A percentile compares a stretch with the other conserved stretches of the same genome.
Conservation (phyloP, 768 basidiomycete species). For the Cystofilobasidium capitatum region DNA sequence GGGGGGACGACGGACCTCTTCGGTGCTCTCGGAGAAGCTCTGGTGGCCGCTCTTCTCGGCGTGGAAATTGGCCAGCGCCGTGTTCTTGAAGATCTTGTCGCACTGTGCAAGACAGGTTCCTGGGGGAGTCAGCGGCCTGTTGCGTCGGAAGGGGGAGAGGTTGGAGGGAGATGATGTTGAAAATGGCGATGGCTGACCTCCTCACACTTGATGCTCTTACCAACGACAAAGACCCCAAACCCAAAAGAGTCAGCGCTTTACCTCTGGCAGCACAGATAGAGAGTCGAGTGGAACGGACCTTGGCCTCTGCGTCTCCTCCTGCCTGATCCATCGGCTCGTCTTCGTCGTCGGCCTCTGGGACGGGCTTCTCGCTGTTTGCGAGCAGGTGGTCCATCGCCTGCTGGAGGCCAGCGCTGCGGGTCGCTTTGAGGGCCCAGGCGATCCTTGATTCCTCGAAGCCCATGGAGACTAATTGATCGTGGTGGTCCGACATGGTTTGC, state of each 20-base stretch:
- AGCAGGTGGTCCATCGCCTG: constrained; percentile 69
- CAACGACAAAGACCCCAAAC: constrained; percentile 34
- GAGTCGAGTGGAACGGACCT: constrained; percentile 26
- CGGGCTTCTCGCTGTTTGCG: constrained; percentile 62
- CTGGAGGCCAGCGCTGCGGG: constrained; percentile 66
- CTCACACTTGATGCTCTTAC: constrained; percentile 40
- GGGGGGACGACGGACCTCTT: constrained; percentile 54
- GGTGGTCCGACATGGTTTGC: constrained; percentile 31
- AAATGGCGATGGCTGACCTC: constrained; percentile 22
- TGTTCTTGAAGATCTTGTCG: constrained; percentile 74
- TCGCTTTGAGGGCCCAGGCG: constrained; percentile 85
- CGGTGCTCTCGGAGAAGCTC: constrained; percentile 88
- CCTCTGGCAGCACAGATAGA: constrained; percentile 19
- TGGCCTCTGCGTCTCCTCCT: constrained; percentile 42
- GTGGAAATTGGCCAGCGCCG: constrained; percentile 80
- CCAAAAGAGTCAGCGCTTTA: constrained; percentile 48
- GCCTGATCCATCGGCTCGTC: constrained; percentile 65
- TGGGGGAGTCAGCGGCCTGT: constrained; percentile 60
- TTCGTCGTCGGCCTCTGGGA: constrained; percentile 45
- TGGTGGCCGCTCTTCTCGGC: constrained; percentile 92
- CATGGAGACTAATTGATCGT: constrained; percentile 55
- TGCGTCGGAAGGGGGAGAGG: neutral
- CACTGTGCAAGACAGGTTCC: constrained; percentile 58
- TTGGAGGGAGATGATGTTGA: neutral
- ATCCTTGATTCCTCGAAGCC: constrained; percentile 76